Conservation (phyloP, 768 basidiomycete genomes). For the Candolleomyces efflorescens region DNA sequence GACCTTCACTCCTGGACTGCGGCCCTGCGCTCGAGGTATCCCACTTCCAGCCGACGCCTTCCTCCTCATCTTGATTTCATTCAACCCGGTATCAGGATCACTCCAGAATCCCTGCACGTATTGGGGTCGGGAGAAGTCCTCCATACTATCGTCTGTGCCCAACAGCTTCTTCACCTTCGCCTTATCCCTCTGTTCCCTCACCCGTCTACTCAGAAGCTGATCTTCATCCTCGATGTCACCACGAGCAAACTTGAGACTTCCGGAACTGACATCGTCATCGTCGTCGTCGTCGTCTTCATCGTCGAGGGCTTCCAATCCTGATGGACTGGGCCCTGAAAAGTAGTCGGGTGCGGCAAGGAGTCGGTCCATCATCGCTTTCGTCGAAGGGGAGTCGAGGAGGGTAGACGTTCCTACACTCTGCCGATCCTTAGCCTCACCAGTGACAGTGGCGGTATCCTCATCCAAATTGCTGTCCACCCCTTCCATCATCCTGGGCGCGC, state of each 20-base stretch:
- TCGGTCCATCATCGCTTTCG: slow-evolving; percentile 6
- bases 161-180: slow-evolving; percentile 1
- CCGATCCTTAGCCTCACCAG: not conserved
- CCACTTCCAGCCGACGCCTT: not conserved
- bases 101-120: not conserved
- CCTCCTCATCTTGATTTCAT: not conserved
- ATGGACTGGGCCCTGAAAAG: not conserved
- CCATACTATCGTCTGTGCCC: not conserved
- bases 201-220: not conserved
- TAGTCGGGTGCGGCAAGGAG: slow-evolving; percentile 7
- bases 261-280: not conserved
- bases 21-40: too few species aligned
- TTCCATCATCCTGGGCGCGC: not conserved
- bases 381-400: slow-evolving; percentile 5
- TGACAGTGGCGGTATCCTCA: not conserved
- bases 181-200: not conserved
- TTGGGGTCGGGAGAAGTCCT: not conserved
- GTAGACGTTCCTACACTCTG: not conserved
- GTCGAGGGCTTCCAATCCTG: not conserved
- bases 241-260: not conserved
- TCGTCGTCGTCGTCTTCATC: not conserved
- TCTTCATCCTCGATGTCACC: not conserved
- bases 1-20: too few species aligned
- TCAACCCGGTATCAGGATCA: not conserved
- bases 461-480: not conserved